Evolutionary conservation across 352 stramenopile genomes (phyloP).

Genomic region (Phytophthora fragariae): DNA sequence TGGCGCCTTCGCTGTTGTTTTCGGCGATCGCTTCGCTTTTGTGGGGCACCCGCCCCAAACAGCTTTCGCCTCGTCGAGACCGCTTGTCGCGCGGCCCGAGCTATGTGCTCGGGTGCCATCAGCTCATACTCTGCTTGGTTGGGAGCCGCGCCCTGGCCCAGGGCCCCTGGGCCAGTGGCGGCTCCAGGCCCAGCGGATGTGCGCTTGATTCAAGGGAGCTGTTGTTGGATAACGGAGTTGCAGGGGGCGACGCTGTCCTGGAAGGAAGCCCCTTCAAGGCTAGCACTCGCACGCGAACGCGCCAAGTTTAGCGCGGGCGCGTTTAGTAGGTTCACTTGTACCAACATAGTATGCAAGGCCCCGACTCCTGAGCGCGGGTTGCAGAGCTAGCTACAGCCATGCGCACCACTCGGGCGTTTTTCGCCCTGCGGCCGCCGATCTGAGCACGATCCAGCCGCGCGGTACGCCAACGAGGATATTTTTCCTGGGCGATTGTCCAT

Average conservation of each 20-base stretch:
- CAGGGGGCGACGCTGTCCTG: background rate
- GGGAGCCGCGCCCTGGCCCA: background rate
- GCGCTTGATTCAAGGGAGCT: background rate
- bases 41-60: background rate
- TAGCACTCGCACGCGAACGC: background rate
- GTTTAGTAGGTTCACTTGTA: too few relatives aligned
- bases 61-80: background rate
- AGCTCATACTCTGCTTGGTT: constrained; percentile 8
- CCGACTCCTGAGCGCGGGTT: background rate
- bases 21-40: background rate
- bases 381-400: background rate
- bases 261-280: background rate
- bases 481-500: too few relatives aligned
- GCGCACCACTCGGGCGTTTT: background rate
- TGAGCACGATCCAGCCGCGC: too few relatives aligned
- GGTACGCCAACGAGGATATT: too few relatives aligned
- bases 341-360: too few relatives aligned
- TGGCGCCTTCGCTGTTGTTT: background rate
- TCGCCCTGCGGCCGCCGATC: background rate
- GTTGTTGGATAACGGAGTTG: constrained; percentile 6
- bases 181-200: background rate
- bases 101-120: background rate
- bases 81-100: constrained; percentile 7
- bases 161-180: too few relatives aligned
- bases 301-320: background rate